Evolutionary conservation across 1,284 basidiomycete genomes (phyloP).

Genomic region (Schizophyllum commune): DNA sequence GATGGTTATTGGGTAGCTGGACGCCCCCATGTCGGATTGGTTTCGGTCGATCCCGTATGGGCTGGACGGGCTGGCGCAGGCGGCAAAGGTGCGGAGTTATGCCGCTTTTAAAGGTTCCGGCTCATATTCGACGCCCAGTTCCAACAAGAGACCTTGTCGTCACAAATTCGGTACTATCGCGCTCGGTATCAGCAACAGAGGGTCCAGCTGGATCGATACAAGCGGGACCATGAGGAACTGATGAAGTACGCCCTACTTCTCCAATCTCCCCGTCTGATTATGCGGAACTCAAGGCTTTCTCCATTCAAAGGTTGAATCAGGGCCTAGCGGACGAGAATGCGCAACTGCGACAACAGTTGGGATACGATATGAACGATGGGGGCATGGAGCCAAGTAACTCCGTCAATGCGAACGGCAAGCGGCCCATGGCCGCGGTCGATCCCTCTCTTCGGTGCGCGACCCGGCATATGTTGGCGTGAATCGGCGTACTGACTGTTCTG

Average conservation of each 20-base stretch:
- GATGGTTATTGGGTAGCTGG: conserved; percentile 41
- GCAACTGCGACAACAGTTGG: conserved; percentile 32
- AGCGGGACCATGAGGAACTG: conserved; percentile 40
- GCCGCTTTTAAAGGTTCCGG: background rate
- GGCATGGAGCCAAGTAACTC: conserved; percentile 26
- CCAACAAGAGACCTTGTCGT: conserved; percentile 67
- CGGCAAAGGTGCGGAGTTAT: conserved; percentile 47
- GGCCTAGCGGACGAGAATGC: conserved; percentile 43
- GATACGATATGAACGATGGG: conserved; percentile 15
- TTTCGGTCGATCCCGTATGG: conserved; percentile 55
- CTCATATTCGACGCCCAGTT: conserved; percentile 36
- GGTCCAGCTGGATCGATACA: conserved; percentile 40
- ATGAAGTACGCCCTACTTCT: conserved; percentile 38
- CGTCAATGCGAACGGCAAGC: conserved; percentile 54
- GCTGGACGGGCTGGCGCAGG: conserved; percentile 54
- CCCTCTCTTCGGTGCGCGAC: conserved; percentile 25
- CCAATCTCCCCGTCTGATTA: conserved; percentile 1
- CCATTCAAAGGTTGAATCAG: conserved; percentile 36
- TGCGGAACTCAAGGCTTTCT: conserved; percentile 4
- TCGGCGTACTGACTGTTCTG: conserved; percentile 13
- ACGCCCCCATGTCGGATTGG: conserved; percentile 71
- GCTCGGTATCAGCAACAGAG: conserved; percentile 46
- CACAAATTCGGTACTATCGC: conserved; percentile 55
- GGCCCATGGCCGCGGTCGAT: conserved; percentile 40
- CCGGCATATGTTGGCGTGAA: background rate